phyloP scores from a whole-genome alignment of 306 rosid species.

The Neltuma alba region DNA sequence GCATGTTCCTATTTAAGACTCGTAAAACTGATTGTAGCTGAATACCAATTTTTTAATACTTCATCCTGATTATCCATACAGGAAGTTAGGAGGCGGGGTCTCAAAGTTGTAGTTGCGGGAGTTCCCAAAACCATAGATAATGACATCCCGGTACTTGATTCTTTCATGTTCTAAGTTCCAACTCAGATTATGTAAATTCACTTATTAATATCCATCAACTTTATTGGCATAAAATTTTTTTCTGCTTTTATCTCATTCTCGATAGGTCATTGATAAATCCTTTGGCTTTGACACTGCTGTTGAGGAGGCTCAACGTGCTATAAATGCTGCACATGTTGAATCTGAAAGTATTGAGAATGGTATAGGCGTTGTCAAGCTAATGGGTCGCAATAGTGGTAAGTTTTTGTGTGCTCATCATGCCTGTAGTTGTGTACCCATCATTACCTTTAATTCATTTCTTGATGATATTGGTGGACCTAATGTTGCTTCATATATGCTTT shows the following conservation, averaged over 20 bases:
- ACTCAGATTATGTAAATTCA: constrained; percentile 10
- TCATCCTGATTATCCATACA: constrained; percentile 40
- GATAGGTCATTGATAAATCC: constrained; percentile 85
- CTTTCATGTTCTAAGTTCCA: constrained; percentile 8
- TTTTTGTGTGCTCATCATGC: constrained; percentile 26
- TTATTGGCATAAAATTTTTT: constrained; percentile 25
- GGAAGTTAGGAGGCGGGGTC: constrained; percentile 89
- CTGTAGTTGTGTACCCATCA: background rate
- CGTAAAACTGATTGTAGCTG: constrained; percentile 13
- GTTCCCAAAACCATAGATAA: constrained; percentile 98
- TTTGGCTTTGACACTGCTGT: constrained; percentile 99
- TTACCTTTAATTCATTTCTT: constrained; percentile 14
- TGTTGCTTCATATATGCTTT: background rate
- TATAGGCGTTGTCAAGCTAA: constrained; percentile 89
- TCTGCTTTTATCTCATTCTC: constrained; percentile 32
- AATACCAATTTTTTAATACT: constrained; percentile 23
- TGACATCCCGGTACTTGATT: constrained; percentile 74
- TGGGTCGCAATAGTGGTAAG: constrained; percentile 96
- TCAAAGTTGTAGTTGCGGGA: constrained; percentile 88
- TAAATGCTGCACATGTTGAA: constrained; percentile 98
- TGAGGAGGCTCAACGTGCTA: constrained; percentile 99
- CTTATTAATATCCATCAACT: constrained; percentile 2
- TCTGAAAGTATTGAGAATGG: constrained; percentile 88
- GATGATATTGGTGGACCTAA: constrained; percentile 18
- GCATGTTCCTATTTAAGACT: background rate